Conservation (phyloP, 2,329 filamentous ascomycete species). For the Pyrenophora tritici-repentis region DNA sequence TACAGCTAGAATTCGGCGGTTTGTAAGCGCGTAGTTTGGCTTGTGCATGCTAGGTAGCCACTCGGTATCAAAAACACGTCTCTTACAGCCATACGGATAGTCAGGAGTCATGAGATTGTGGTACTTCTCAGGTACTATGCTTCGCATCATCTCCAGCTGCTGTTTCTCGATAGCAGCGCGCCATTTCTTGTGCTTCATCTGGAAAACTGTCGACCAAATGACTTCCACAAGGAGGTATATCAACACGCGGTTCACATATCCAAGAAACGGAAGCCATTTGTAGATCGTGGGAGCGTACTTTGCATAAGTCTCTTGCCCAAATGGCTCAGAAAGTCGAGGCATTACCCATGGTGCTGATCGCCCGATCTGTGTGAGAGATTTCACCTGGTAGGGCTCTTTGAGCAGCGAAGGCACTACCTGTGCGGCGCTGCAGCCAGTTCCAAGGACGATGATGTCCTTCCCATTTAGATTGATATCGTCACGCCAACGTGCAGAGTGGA, state of each 20-base stretch:
- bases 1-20: background rate
- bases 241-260: background rate
- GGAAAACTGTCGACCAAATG: background rate
- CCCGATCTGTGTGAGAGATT: constrained; percentile 8
- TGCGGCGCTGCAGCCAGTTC: constrained; percentile 19
- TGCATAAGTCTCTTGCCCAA: constrained; percentile 1
- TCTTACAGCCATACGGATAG: constrained; percentile 37
- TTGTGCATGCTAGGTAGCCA: constrained; percentile 12
- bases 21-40: constrained; percentile 4
- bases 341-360: constrained; percentile 7
- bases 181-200: constrained; percentile 4
- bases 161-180: background rate
- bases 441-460: constrained; percentile 59
- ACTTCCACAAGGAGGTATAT: constrained; percentile 4
- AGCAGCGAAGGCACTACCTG: background rate
- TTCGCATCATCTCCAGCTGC: background rate
- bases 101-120: constrained; percentile 21
- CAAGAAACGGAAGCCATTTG: constrained; percentile 3
- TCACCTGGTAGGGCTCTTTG: constrained; percentile 3
- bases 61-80: constrained; percentile 36
- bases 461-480: constrained; percentile 52
- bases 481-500: constrained; percentile 59
- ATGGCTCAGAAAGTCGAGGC: constrained; percentile 4
- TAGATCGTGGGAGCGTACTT: background rate
- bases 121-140: constrained; percentile 16